Conservation (phyloP, 208 protist genomes). For the Balamuthia mandrillaris region DNA sequence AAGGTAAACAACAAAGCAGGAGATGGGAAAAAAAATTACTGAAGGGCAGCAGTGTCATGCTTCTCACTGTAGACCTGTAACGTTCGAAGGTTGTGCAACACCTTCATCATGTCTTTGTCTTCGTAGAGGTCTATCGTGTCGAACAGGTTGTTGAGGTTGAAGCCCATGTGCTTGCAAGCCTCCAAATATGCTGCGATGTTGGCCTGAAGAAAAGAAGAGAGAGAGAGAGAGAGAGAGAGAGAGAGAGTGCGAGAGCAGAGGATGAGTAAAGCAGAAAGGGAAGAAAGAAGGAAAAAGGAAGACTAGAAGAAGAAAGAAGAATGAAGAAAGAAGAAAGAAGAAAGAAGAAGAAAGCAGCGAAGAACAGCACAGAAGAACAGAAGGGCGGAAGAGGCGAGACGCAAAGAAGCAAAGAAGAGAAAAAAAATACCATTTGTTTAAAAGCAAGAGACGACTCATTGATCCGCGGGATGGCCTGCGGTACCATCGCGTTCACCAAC, state of each 20-base stretch:
- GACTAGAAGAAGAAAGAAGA: too few relatives aligned
- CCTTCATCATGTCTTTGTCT: conserved; percentile 25
- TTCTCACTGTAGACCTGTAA: background rate
- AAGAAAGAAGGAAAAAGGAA: too few relatives aligned
- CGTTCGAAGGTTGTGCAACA: background rate
- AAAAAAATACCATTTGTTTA: background rate
- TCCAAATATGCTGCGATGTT: conserved; percentile 15
- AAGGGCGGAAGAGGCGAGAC: background rate
- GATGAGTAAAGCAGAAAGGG: too few relatives aligned
- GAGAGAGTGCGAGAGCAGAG: too few relatives aligned
- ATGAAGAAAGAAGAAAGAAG: too few relatives aligned
- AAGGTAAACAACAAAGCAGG: too few relatives aligned
- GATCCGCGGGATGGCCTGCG: background rate
- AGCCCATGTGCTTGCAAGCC: background rate
- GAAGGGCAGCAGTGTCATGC: background rate
- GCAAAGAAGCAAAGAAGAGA: background rate
- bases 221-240: too few relatives aligned
- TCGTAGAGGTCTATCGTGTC: conserved; percentile 14
- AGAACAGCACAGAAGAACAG: too few relatives aligned
- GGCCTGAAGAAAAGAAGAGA: background rate
- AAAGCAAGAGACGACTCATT: background rate
- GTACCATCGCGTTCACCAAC: background rate
- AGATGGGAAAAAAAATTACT: background rate
- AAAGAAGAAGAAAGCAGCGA: too few relatives aligned
- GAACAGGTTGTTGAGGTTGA: background rate